phyloP scores from a whole-genome alignment of 257 asterid genomes.

The Eucommia ulmoides region DNA sequence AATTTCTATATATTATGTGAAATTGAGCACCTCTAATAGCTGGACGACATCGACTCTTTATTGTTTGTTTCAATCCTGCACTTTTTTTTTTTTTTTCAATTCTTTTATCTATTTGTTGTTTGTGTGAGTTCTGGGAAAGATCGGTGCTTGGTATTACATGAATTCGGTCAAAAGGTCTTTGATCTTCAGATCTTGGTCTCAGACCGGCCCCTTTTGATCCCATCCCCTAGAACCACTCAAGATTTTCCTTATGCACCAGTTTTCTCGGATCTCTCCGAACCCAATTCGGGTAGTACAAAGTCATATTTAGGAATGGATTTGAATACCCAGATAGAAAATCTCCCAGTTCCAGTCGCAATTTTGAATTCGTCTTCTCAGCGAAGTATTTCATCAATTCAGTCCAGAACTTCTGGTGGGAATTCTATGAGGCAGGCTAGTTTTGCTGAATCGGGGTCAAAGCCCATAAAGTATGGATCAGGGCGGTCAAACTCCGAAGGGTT shows the following conservation, averaged over 20 bases:
- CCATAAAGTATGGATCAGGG: constrained; percentile 59
- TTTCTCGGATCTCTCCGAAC: constrained; percentile 24
- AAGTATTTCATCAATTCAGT: constrained; percentile 40
- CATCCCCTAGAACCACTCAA: constrained; percentile 19
- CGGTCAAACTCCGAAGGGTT: constrained; percentile 70
- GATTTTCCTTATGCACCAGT: constrained; percentile 25
- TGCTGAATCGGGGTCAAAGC: constrained; percentile 40
- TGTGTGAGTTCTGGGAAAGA: background rate
- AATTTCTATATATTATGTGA: too few relatives aligned
- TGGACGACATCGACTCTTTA: too few relatives aligned
- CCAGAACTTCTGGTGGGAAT: constrained; percentile 41
- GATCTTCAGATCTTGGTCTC: constrained; percentile 33
- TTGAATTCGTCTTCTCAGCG: constrained; percentile 37
- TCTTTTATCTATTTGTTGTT: background rate
- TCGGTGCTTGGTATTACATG: constrained; percentile 18
- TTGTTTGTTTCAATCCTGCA: too few relatives aligned
- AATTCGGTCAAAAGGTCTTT: constrained; percentile 15
- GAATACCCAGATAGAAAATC: constrained; percentile 29
- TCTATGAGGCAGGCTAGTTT: constrained; percentile 58
- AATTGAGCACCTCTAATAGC: too few relatives aligned
- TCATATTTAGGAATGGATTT: constrained; percentile 39
- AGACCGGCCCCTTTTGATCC: constrained; percentile 25
- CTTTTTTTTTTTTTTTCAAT: background rate
- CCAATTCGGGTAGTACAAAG: constrained; percentile 14
- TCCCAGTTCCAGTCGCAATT: constrained; percentile 19